phyloP scores from a whole-genome alignment of 2,329 filamentous ascomycete species.

The Claviceps purpurea region DNA sequence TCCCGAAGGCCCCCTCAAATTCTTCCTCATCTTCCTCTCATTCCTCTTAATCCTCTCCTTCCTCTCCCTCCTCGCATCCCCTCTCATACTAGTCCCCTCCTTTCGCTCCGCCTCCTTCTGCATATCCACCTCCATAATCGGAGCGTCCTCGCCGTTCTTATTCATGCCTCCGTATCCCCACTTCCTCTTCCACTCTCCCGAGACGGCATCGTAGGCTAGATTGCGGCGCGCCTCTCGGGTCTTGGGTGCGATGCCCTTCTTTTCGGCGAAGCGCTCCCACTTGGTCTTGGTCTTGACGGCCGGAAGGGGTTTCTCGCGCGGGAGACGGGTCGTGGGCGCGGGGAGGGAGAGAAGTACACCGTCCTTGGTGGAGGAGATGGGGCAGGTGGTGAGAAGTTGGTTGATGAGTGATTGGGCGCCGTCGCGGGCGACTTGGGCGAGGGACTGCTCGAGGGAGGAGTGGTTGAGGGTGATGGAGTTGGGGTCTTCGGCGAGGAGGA shows the following conservation, averaged over 20 bases:
- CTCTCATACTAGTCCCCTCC: slow-evolving; percentile 47
- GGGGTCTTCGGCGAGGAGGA: slow-evolving; percentile 74
- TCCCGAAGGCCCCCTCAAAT: slow-evolving; percentile 35
- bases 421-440: slow-evolving; percentile 67
- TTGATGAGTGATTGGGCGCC: slow-evolving; percentile 87
- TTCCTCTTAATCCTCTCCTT: slow-evolving; percentile 60
- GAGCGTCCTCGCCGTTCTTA: slow-evolving; percentile 70
- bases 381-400: slow-evolving; percentile 81
- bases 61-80: slow-evolving; percentile 49
- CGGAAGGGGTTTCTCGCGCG: slow-evolving; percentile 86
- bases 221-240: slow-evolving; percentile 61
- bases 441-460: slow-evolving; percentile 46
- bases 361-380: slow-evolving; percentile 53
- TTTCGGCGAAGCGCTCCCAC: slow-evolving; percentile 91
- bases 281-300: slow-evolving; percentile 72
- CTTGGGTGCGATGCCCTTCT: slow-evolving; percentile 93
- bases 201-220: slow-evolving; percentile 71
- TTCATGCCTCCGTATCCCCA: slow-evolving; percentile 93
- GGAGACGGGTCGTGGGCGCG: slow-evolving; percentile 52
- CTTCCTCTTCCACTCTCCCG: slow-evolving; percentile 78
- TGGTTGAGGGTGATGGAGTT: slow-evolving; percentile 58
- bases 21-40: slow-evolving; percentile 55
- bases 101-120: slow-evolving; percentile 52
- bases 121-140: slow-evolving; percentile 85
- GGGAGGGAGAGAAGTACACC: slow-evolving; percentile 75